Evolutionary conservation across 2,329 filamentous ascomycete species (phyloP), one percentile per base, ranked within the genome.

Genomic region (Albophoma yamanashiensis): DNA sequence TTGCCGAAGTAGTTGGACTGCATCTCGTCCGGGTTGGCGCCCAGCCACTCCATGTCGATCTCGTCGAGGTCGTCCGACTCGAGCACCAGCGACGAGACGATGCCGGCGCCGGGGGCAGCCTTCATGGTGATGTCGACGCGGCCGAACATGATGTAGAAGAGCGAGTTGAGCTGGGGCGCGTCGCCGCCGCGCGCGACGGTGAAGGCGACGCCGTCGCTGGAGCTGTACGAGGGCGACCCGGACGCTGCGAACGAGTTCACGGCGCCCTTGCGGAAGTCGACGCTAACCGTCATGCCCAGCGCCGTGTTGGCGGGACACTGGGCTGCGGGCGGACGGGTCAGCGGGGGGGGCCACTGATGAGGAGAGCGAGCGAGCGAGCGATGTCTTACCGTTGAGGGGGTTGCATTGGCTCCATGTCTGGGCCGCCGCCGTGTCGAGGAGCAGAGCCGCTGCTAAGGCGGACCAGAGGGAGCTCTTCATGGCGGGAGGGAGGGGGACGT

Each of bases 141-240:
- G 66, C 94, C 94, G 73, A 97, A 99, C 94, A 99, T 97, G 78
- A 99, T 96, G 80, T 97, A 97, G 84, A 96, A 97, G 68, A 94
- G 85, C 62, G 92, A 96, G 64, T 83, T 82, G 62, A 99, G 84
- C 72, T 93, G 89, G 0, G 94, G 94, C 3, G 91, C 84, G 70
- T 99, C 91, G 60, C 93, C 92, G 57, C 86, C 81, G 69, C 86
- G 78, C 58, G 84, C 75, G 58, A 99, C 87, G 34, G 90, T 92
- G 72, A 99, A 95, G 20, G 83, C 84, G 34, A 83, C 92, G 61
- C 94, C 94, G 70, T 92, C 83, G 34, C 79, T 79, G 71, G 47
- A 20, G 25, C 81, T 83, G 76, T 96, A 97, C 1, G 85, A 85
- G 3, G 90, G 86, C 22, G 79, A 81, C 58, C 89, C 88, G 39